Conservation (phyloP, 352 stramenopile species). For the Phytophthora sojae region DNA sequence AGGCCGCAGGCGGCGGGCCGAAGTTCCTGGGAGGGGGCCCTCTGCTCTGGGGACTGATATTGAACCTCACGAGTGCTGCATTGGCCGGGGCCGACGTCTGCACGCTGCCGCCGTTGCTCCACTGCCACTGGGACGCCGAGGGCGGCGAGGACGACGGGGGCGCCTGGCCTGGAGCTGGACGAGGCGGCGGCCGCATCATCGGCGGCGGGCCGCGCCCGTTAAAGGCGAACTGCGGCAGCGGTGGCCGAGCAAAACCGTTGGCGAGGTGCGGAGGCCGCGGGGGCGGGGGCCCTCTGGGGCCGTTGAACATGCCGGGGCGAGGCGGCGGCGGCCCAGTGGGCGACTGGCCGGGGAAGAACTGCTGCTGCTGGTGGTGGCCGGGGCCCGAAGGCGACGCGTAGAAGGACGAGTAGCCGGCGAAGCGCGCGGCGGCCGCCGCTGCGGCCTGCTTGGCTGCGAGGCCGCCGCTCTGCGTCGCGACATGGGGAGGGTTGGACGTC, state of each 20-base stretch:
- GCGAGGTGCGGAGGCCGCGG: conserved; percentile 18
- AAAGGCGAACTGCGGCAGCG: conserved; percentile 26
- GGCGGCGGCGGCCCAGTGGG: conserved; percentile 14
- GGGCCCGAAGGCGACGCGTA: conserved; percentile 45
- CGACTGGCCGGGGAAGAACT: conserved; percentile 10
- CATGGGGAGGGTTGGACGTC: conserved; percentile 45
- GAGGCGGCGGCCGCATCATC: conserved; percentile 53
- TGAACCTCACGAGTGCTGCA: conserved; percentile 63
- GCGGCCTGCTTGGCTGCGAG: conserved; percentile 45
- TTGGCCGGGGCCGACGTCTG: conserved; percentile 11
- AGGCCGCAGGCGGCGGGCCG: conserved; percentile 18
- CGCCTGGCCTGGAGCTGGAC: conserved; percentile 25
- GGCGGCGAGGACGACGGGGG: conserved; percentile 29
- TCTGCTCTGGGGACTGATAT: conserved; percentile 28
- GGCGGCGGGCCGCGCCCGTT: conserved; percentile 35
- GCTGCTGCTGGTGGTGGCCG: conserved; percentile 8
- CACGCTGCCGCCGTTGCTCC: conserved; percentile 54
- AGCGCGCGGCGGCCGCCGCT: conserved; percentile 50
- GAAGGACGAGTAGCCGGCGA: conserved; percentile 76
- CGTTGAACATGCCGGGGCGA: conserved; percentile 29
- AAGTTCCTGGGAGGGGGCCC: conserved; percentile 30
- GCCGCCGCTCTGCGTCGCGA: conserved; percentile 24
- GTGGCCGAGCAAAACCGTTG: conserved; percentile 31
- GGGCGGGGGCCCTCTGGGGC: conserved; percentile 28
- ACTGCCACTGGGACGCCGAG: conserved; percentile 66